These are phyloP conservation scores for Rhipidocladum racemiflorum DNA, from an alignment of 176 grass and related monocot species.

Conservation along the genomic window DNA sequence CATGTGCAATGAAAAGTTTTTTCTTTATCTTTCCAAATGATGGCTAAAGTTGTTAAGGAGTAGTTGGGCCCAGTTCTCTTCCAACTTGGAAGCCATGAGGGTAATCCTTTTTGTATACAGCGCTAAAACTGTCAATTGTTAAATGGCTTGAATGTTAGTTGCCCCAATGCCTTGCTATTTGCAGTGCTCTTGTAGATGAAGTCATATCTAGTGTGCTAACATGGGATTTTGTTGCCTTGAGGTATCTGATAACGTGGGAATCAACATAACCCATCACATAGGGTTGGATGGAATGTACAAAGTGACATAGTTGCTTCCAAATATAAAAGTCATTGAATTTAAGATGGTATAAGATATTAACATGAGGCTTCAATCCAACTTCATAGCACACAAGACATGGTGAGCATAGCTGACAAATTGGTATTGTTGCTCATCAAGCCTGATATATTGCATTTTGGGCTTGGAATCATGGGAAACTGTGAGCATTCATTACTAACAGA, in stretches of 20 bases:
- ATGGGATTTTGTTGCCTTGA: background rate
- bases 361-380: background rate
- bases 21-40: background rate
- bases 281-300: background rate
- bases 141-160: background rate
- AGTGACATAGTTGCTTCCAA: constrained; percentile 7
- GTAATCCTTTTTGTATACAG: background rate
- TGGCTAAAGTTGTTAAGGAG: background rate
- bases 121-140: background rate
- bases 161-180: background rate
- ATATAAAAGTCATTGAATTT: background rate
- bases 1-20: background rate
- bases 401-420: background rate
- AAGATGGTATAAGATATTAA: constrained; percentile 5
- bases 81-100: background rate
- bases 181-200: background rate
- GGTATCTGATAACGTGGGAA: background rate
- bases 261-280: background rate
- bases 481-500: background rate
- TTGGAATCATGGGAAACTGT: background rate
- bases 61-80: background rate
- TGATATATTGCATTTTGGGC: background rate
- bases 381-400: background rate
- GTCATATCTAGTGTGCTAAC: background rate
- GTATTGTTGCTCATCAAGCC: background rate